These are phyloP conservation scores for Vigna angularis DNA, from an alignment of 306 rosid genomes.

Conservation along the genomic window DNA sequence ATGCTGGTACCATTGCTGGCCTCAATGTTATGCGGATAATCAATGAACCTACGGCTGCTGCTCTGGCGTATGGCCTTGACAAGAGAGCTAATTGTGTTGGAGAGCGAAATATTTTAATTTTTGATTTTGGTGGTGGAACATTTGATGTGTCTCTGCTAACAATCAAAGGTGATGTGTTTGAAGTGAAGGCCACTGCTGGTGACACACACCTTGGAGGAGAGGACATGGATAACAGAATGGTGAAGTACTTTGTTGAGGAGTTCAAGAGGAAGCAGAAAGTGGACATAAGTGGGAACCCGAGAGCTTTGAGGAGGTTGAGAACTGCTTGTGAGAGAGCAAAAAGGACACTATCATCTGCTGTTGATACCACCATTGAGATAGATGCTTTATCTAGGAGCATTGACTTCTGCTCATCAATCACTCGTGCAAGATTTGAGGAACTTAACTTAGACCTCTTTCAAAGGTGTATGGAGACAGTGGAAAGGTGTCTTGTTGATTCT, in stretches of 20 bases:
- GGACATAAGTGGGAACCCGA: slow-evolving; percentile 27
- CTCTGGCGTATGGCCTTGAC: slow-evolving; percentile 37
- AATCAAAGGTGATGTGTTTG: slow-evolving; percentile 13
- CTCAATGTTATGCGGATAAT: slow-evolving; percentile 35
- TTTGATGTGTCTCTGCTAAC: slow-evolving; percentile 44
- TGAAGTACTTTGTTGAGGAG: slow-evolving; percentile 16
- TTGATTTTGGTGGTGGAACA: too few species aligned
- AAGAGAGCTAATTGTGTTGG: slow-evolving; percentile 3
- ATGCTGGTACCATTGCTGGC: slow-evolving; percentile 40
- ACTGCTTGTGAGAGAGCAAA: slow-evolving; percentile 55
- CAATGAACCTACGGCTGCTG: slow-evolving; percentile 43
- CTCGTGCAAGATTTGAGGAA: slow-evolving; percentile 48
- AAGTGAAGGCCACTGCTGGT: slow-evolving; percentile 35
- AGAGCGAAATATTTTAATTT: slow-evolving; percentile 24
- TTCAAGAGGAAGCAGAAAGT: slow-evolving; percentile 19
- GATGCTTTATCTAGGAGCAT: slow-evolving; percentile 28
- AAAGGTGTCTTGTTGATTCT: slow-evolving; percentile 54
- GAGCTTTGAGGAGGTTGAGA: slow-evolving; percentile 36
- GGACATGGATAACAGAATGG: slow-evolving; percentile 41
- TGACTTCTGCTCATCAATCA: slow-evolving; percentile 31
- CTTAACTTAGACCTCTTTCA: slow-evolving; percentile 51
- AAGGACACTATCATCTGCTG: slow-evolving; percentile 53
- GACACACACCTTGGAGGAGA: slow-evolving; percentile 42
- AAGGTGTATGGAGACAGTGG: slow-evolving; percentile 57
- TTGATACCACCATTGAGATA: slow-evolving; percentile 53